Evolutionary conservation across 768 basidiomycete species (phyloP).

Genomic region (Mycena leptocephala): DNA sequence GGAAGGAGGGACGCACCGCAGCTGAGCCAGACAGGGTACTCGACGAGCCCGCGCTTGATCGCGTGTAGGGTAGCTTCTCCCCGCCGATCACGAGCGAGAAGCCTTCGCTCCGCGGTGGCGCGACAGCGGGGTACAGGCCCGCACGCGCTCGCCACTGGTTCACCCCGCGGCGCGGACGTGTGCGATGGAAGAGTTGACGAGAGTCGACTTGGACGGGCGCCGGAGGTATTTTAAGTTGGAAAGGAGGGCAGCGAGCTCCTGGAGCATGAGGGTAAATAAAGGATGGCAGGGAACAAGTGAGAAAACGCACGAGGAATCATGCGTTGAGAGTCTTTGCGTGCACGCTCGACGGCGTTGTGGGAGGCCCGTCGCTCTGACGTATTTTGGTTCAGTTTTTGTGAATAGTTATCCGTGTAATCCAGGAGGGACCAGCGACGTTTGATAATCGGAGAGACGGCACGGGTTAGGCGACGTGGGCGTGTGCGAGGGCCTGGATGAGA

Average conservation of each 20-base stretch:
- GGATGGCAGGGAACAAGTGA: slow-evolving; percentile 29
- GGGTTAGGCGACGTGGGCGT: slow-evolving; percentile 28
- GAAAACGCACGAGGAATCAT: slow-evolving; percentile 65
- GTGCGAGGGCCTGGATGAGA: slow-evolving; percentile 32
- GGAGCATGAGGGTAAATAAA: slow-evolving; percentile 41
- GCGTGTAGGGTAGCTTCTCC: slow-evolving; percentile 88
- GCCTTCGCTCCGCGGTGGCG: slow-evolving; percentile 66
- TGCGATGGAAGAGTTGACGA: slow-evolving; percentile 84
- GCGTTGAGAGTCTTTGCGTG: slow-evolving; percentile 82
- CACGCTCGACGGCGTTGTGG: slow-evolving; percentile 87
- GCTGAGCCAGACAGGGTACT: slow-evolving; percentile 98
- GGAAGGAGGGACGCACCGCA: slow-evolving; percentile 72
- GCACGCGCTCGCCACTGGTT: slow-evolving; percentile 36
- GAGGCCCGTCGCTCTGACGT: slow-evolving; percentile 86
- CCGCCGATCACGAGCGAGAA: slow-evolving; percentile 66
- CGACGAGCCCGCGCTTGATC: slow-evolving; percentile 97
- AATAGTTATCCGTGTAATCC: slow-evolving; percentile 27
- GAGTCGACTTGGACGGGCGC: slow-evolving; percentile 83
- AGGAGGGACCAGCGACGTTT: slow-evolving; percentile 25
- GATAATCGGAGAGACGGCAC: slow-evolving; percentile 14
- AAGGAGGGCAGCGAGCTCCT: slow-evolving; percentile 77
- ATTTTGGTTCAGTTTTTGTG: slow-evolving; percentile 50
- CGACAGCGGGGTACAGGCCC: slow-evolving; percentile 27
- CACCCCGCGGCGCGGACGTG: slow-evolving; percentile 67
- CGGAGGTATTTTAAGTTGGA: slow-evolving; percentile 79